Conservation (phyloP, 73 alveolate species). For the Breviolum minutum region DNA sequence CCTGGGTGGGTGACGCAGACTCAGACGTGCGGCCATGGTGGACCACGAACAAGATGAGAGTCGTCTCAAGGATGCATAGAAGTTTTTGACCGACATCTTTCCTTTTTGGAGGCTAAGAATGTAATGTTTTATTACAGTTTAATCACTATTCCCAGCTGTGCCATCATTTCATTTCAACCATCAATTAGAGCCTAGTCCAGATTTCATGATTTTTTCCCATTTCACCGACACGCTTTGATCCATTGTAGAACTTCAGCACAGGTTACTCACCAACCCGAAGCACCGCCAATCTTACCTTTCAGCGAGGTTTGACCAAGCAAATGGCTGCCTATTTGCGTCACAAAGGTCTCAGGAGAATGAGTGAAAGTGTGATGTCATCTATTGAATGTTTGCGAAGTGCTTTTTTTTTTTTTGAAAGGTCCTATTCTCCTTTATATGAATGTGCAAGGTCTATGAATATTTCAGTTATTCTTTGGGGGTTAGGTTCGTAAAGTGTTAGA, state of each 20-base stretch:
- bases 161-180: too few species aligned
- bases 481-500: background rate
- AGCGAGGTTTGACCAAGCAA: constrained; percentile 44
- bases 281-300: background rate
- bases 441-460: background rate
- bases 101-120: background rate
- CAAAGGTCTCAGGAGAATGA: constrained; percentile 42
- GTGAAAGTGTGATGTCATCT: background rate
- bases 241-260: too few species aligned
- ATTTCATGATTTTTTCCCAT: too few species aligned
- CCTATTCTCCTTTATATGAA: background rate
- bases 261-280: background rate
- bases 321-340: constrained; percentile 77
- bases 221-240: too few species aligned
- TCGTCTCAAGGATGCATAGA: background rate
- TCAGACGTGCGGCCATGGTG: background rate
- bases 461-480: background rate
- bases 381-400: background rate
- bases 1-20: background rate
- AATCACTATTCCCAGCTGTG: too few species aligned
- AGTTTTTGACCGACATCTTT: too few species aligned
- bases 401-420: too few species aligned
- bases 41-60: constrained; percentile 15
- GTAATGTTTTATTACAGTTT: too few species aligned
- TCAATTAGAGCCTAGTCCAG: too few species aligned